Conservation (phyloP, 257 asterid species). For the Solanum arcanum region DNA sequence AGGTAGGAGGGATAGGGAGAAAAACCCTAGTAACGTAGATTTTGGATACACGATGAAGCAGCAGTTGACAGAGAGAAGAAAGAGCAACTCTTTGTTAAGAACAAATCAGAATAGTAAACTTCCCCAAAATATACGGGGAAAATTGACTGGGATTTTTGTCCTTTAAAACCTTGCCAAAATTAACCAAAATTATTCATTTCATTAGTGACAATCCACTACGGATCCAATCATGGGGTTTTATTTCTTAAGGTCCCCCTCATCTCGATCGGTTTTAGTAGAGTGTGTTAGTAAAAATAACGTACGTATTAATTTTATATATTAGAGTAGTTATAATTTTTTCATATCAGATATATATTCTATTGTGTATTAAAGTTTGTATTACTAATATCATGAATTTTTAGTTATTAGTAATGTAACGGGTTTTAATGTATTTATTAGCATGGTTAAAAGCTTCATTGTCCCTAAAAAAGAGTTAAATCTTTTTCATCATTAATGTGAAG, state of each 20-base stretch:
- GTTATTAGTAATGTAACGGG: too few relatives aligned
- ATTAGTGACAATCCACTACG: not conserved
- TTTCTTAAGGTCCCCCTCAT: too few relatives aligned
- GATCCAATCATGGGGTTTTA: not conserved
- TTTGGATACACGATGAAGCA: not conserved
- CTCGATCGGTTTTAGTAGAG: too few relatives aligned
- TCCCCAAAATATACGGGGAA: not conserved
- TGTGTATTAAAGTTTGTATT: too few relatives aligned
- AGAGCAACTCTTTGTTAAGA: not conserved
- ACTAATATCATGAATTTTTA: too few relatives aligned
- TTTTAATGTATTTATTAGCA: too few relatives aligned
- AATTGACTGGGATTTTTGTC: not conserved
- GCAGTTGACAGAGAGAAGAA: not conserved
- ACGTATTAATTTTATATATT: too few relatives aligned
- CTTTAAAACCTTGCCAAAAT: not conserved
- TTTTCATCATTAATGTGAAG: not conserved
- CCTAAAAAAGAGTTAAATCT: not conserved
- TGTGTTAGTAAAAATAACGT: too few relatives aligned
- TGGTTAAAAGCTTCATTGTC: not conserved
- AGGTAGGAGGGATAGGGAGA: not conserved
- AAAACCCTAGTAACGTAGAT: not conserved
- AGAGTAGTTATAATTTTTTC: too few relatives aligned
- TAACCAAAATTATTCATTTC: not conserved
- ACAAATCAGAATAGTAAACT: not conserved
- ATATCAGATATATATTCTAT: too few relatives aligned